A percentile compares a stretch with the other conserved stretches of the same genome.
Conservation (phyloP, 169 alveolate species). For the Eimeria necatrix region DNA sequence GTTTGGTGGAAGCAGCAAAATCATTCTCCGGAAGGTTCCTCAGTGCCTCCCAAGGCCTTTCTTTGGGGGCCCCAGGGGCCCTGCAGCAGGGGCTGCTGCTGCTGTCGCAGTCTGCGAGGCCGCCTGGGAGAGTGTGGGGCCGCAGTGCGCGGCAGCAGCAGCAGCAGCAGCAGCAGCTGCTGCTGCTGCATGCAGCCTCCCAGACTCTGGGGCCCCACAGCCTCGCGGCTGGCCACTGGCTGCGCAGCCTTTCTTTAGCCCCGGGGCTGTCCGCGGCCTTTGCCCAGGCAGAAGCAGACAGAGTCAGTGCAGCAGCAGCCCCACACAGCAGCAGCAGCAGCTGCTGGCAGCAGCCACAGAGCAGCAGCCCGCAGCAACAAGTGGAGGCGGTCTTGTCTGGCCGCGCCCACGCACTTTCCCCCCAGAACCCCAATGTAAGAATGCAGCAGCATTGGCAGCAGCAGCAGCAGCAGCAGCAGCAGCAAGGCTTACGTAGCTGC, state of each 20-base stretch:
- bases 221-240: constrained; percentile 3
- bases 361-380: constrained; percentile 22
- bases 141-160: constrained; percentile 16
- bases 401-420: neutral
- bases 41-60: neutral
- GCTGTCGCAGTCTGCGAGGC: too few species aligned
- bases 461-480: constrained; percentile 35
- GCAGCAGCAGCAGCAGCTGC: constrained; percentile 8
- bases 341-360: neutral
- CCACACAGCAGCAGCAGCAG: constrained; percentile 18
- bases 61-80: neutral
- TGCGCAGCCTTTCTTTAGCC: constrained; percentile 38
- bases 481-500: neutral
- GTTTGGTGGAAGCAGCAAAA: neutral
- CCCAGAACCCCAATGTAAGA: neutral
- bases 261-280: constrained; percentile 9
- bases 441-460: neutral
- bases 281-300: neutral
- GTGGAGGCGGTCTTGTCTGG: constrained; percentile 2
- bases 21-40: neutral
- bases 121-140: too few species aligned
- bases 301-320: constrained; percentile 18
- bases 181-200: neutral
- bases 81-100: constrained; percentile 1
- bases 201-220: constrained; percentile 13